Base-by-base conservation (phyloP, 169 alveolate genomes). In the Plasmodium vinckei region DNA sequence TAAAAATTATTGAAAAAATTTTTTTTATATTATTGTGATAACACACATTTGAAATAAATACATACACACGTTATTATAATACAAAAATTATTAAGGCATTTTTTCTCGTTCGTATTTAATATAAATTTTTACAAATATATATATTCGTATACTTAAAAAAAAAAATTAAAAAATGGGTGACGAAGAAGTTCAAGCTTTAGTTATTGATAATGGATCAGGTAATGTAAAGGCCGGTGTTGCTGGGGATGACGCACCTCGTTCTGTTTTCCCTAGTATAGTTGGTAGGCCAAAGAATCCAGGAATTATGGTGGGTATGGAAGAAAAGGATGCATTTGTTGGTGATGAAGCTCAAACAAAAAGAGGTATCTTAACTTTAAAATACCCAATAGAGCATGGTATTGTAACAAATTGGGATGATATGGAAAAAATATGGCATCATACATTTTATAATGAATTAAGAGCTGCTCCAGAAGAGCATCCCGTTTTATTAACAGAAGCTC, bases 161-260 rank as follows among this genome's bases (percentile, higher is more conserved):
- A 33, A 33, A 33, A 33, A 27, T 1, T 1, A 27, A 27, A 75
- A 75, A 75, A 75, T 75, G 88, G 88, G 88, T 61, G 88, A 75
- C 42, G 91, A 84, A 60, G 91, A 84, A 47, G 91, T 69, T 56
- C 97, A 95, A 79, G 99, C 99, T 60, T 94, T 98, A 92, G 99
- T 98, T 87, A 97, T 98, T 91, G 99, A 98, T 95, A 98, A 98
- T 87, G 99, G 99, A 60, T 98, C 99, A 92, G 99, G 99, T 64
- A 96, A 96, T 96, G 97, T 98, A 95, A 99, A 99, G 97, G 99
- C 99, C 46, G 99, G 99, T 67, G 97, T 99, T 67, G 99, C 99
- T 44, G 99, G 99, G 15, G 99, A 98, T 73, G 99, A 98, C 77
- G 99, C 99, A 54, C 99, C 99, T 42, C 96, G 99, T 42, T 97